These are phyloP conservation scores for Suillus decipiens DNA, from an alignment of 768 basidiomycete species.

Conservation along the genomic window DNA sequence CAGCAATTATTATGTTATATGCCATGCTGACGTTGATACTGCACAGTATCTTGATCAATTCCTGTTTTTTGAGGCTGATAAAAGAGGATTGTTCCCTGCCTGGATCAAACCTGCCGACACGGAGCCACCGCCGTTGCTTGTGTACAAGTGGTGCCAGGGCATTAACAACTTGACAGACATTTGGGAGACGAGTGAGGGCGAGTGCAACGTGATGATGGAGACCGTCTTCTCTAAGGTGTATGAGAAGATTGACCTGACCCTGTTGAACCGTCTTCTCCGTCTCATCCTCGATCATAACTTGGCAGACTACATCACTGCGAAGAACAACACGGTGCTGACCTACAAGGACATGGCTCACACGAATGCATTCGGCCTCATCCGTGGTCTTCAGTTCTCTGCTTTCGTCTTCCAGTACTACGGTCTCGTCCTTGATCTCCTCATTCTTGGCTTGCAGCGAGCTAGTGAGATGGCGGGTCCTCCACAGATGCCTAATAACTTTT, in stretches of 20 bases:
- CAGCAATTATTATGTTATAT: neutral
- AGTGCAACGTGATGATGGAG: constrained; percentile 99
- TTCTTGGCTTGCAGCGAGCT: constrained; percentile 95
- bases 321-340: constrained; percentile 95
- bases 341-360: constrained; percentile 99
- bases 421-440: constrained; percentile 90
- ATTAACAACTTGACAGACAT: constrained; percentile 98
- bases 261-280: constrained; percentile 93
- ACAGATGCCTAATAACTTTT: constrained; percentile 96
- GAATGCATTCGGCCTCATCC: constrained; percentile 95
- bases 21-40: constrained; percentile 19
- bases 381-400: constrained; percentile 96
- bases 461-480: constrained; percentile 99
- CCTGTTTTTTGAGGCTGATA: constrained; percentile 98
- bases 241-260: constrained; percentile 97
- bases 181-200: constrained; percentile 98
- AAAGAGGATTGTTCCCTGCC: constrained; percentile 94
- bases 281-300: constrained; percentile 98
- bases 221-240: constrained; percentile 97
- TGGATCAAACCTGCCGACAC: constrained; percentile 99
- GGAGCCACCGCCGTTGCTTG: constrained; percentile 93
- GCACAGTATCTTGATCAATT: constrained; percentile 94
- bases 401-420: constrained; percentile 99
- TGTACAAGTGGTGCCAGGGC: constrained; percentile 99
- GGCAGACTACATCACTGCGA: constrained; percentile 98